Evolutionary conservation across 805 yeast species (phyloP), one percentile per base, ranked within the genome.

Genomic region (Metschnikowia peoriensis): DNA sequence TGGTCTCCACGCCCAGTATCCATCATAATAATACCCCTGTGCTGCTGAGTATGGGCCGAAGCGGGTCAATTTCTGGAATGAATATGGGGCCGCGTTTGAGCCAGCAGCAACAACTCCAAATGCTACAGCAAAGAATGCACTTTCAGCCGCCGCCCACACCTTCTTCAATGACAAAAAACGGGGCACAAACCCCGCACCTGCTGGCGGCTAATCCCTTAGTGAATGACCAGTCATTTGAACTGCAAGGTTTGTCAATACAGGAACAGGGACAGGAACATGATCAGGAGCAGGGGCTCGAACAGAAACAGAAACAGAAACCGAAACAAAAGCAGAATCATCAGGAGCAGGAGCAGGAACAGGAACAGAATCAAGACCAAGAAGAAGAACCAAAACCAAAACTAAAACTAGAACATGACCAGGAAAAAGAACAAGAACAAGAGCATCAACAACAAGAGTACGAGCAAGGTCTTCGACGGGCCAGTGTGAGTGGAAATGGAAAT

Each of bases 81-180:
- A 27, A 47, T 39, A 17, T 28, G 35, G 7, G 34, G 9, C 41
- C 17, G n/a, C 27, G 41, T 6, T 10, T 41, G 11, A 49, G 38
- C 41, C 59, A 50, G 43, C 58, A 50, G 29, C 59, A 60, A 38
- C 60, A 60, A 27, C 58, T 56, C 40, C 62, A 60, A 44, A 66
- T 47, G 39, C 54, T 54, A 27, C 59, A 56, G 38, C 64, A 58
- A 41, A 58, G 54, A 62, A 63, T 62, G n/a, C 64, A 60, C 44
- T 68, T 61, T 4, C 22, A 22, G 22, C 22, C 22, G 22, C 22
- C 22, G 22, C 22, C 22, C 22, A 22, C 22, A 4, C 22, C 22
- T 22, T 22, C 22, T 22, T 22, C 22, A 22, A 22, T 22, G 22
- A 4, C 22, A 41, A 70, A 61, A 43, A 32, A 32, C 6, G 35